These are phyloP conservation scores for Pseudocercospora fuligena DNA, from an alignment of 2,329 filamentous ascomycete genomes.

Conservation along the genomic window DNA sequence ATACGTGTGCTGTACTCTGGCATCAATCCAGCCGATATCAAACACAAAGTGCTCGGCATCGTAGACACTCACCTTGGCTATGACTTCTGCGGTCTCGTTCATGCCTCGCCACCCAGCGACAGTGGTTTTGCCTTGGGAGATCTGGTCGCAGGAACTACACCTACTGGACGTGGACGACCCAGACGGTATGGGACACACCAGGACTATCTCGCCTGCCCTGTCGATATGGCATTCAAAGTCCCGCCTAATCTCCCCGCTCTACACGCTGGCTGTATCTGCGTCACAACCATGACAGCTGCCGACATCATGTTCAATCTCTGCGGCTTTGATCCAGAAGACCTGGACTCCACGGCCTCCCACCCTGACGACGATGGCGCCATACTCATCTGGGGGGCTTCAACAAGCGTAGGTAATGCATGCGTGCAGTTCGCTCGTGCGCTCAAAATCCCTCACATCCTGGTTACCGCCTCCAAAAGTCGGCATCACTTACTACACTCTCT, in stretches of 20 bases:
- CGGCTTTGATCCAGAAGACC: not conserved
- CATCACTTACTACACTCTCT: not conserved
- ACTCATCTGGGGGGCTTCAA: constrained; percentile 10
- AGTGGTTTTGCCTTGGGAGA: not conserved
- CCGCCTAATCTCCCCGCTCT: not conserved
- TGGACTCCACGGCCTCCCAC: not conserved
- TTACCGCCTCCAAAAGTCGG: not conserved
- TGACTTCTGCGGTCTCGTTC: constrained; percentile 11
- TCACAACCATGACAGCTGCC: constrained; percentile 9
- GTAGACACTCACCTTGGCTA: constrained; percentile 10
- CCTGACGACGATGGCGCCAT: not conserved
- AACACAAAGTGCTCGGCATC: constrained; percentile 9
- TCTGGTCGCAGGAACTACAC: constrained; percentile 1
- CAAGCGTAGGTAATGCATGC: not conserved
- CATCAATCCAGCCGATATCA: constrained; percentile 12
- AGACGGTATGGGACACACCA: constrained; percentile 4
- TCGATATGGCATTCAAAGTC: constrained; percentile 6
- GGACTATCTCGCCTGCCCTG: constrained; percentile 8
- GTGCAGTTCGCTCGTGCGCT: constrained; percentile 5
- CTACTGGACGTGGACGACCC: not conserved
- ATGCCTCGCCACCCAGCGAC: not conserved
- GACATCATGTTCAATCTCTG: constrained; percentile 11
- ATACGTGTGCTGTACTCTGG: constrained; percentile 5
- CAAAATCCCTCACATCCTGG: not conserved
- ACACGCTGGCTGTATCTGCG: constrained; percentile 1